phyloP scores from a whole-genome alignment of 2,329 filamentous ascomycete genomes.

The Trichoderma breve region DNA sequence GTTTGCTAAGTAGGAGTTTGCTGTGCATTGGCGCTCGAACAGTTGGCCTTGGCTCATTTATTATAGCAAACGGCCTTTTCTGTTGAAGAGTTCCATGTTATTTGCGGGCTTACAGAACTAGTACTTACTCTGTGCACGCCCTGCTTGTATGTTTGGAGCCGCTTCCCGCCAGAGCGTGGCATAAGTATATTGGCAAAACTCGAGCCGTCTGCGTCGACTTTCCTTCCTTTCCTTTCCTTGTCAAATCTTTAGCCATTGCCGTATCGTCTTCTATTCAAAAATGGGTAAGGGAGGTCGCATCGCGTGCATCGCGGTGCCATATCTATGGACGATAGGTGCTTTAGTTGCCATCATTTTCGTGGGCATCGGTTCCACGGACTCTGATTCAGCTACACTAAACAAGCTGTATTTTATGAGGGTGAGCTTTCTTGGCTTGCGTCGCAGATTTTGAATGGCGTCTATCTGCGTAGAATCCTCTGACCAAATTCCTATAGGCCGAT shows the following conservation, averaged over 20 bases:
- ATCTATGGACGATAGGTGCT: conserved; percentile 12
- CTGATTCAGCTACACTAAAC: not conserved
- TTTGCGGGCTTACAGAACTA: not conserved
- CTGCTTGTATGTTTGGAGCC: not conserved
- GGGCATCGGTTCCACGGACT: conserved; percentile 9
- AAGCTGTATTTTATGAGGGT: conserved; percentile 13
- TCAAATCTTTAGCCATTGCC: not conserved
- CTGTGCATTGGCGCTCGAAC: not conserved
- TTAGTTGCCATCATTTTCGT: conserved; percentile 8
- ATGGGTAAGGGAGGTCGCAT: conserved; percentile 4
- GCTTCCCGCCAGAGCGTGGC: not conserved
- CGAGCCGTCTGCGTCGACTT: not conserved
- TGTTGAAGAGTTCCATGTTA: not conserved
- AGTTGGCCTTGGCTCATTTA: conserved; percentile 1
- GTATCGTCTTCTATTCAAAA: not conserved
- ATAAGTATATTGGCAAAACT: not conserved
- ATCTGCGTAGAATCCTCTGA: not conserved
- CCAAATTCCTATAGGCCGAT: not conserved
- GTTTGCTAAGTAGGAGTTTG: not conserved
- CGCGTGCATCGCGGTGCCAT: conserved; percentile 8
- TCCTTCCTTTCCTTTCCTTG: not conserved
- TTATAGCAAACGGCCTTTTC: not conserved
- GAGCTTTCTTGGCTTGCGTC: not conserved
- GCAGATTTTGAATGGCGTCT: not conserved
- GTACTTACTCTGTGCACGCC: not conserved